phyloP scores from a whole-genome alignment of 352 stramenopile species.

The Pythium guiyangense region DNA sequence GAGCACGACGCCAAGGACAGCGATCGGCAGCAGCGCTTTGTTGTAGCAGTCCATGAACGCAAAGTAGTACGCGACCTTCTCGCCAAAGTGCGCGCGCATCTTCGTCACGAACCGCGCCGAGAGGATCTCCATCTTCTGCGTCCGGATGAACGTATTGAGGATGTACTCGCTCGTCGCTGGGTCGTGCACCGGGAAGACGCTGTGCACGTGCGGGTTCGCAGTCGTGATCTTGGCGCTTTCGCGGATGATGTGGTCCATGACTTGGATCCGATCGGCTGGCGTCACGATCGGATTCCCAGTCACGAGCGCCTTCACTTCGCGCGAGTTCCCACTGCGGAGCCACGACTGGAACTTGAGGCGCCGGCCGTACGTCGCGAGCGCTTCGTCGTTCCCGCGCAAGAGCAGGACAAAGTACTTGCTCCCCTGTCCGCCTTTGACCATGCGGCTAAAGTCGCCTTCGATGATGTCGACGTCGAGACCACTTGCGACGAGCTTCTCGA shows the following conservation, averaged over 20 bases:
- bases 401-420: slow-evolving; percentile 77
- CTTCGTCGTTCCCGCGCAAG: slow-evolving; percentile 61
- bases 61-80: slow-evolving; percentile 86
- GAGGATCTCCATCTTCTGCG: slow-evolving; percentile 58
- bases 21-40: slow-evolving; percentile 74
- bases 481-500: slow-evolving; percentile 57
- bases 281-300: slow-evolving; percentile 54
- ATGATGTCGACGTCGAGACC: slow-evolving; percentile 70
- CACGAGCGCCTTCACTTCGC: slow-evolving; percentile 64
- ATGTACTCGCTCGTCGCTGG: slow-evolving; percentile 64
- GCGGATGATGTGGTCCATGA: slow-evolving; percentile 81
- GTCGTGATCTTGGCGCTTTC: slow-evolving; percentile 61
- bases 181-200: slow-evolving; percentile 81
- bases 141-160: slow-evolving; percentile 67
- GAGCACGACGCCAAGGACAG: slow-evolving; percentile 61
- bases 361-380: slow-evolving; percentile 49
- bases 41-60: slow-evolving; percentile 87
- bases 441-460: slow-evolving; percentile 62
- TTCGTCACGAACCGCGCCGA: slow-evolving; percentile 54
- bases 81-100: slow-evolving; percentile 74
- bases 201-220: slow-evolving; percentile 47
- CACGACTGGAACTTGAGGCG: slow-evolving; percentile 72
- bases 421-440: slow-evolving; percentile 16
- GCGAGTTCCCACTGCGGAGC: slow-evolving; percentile 67
- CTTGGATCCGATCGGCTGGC: slow-evolving; percentile 70